Evolutionary conservation across 2,329 filamentous ascomycete species (phyloP), one percentile per base, ranked within the genome.

Genomic region (Plectosphaerella plurivora): DNA sequence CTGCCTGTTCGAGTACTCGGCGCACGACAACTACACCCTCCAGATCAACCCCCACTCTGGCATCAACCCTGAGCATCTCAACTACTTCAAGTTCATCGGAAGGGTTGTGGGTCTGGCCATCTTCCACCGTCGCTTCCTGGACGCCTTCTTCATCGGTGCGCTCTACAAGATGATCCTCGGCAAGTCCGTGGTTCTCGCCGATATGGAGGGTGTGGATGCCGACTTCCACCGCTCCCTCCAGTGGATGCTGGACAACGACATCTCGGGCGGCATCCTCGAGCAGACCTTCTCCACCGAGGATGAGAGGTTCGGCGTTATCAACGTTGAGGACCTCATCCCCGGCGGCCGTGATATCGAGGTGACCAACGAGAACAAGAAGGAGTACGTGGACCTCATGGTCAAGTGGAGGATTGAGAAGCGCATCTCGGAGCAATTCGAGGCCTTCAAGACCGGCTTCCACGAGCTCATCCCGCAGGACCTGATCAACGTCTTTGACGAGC

Each of bases 71-170:
- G 94, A 99, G 73, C 94, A 99, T 83, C 78, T 99, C 64, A 97
- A 97, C 70, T 99, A 97, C 76, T 99, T 99, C 84, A 97, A 96
- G 73, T 99, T 99, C 68, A 99, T 99, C 65, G 94, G 94, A 47
- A 90, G 94, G 55, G 94, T 99, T 25, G 94, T 99, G 54, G 94
- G 94, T 55, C 73, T 99, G 61, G 93, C 94, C 55, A 99, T 99
- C 65, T 99, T 99, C 85, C 94, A 99, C 72, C 84, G 94, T 53
- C 87, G 94, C 49, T 99, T 99, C 81, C 76, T 99, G 58, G 94
- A 99, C 68, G 95, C 94, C 35, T 99, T 99, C 79, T 99, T 99
- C 72, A 97, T 99, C 66, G 94, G 94, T 47, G 94, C 94, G 28
- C 86, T 99, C 65, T 99, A 99, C 82, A 99, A 99, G 81, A 99